Percentiles rank a stretch among this genome's conserved stretches.
Conservation (phyloP, 768 basidiomycete species). For the Gymnopilus dilepis region DNA sequence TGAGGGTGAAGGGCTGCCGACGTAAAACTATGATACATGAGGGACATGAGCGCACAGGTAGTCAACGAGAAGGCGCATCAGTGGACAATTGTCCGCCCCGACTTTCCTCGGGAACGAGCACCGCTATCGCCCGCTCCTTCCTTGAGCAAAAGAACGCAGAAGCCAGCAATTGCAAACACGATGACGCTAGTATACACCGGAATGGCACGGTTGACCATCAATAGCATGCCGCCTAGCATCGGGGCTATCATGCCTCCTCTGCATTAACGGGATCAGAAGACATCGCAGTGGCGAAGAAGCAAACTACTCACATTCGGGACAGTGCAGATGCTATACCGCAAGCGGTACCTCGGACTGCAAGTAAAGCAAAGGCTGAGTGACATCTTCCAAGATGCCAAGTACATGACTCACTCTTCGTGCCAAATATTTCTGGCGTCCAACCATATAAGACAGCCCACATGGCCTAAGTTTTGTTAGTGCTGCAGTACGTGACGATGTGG, state of each 20-base stretch:
- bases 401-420: constrained; percentile 62
- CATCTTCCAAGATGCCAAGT: background rate
- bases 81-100: constrained; percentile 14
- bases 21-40: background rate
- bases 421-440: constrained; percentile 90
- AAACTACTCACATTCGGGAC: constrained; percentile 71
- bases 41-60: background rate
- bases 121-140: constrained; percentile 52
- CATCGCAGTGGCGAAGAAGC: background rate
- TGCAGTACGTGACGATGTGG: background rate
- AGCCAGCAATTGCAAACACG: constrained; percentile 65
- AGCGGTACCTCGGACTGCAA: constrained; percentile 80
- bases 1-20: background rate
- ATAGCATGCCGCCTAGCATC: constrained; percentile 73
- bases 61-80: background rate
- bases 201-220: constrained; percentile 68
- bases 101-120: constrained; percentile 12
- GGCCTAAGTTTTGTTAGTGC: constrained; percentile 43
- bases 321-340: constrained; percentile 88
- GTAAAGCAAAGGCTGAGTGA: constrained; percentile 3
- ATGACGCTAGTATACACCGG: constrained; percentile 80
- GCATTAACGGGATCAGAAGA: constrained; percentile 19
- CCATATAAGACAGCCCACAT: constrained; percentile 93
- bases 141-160: constrained; percentile 63
- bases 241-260: constrained; percentile 93